These are phyloP conservation scores for Eucalyptus regnans DNA, from an alignment of 345 rosid species.

Conservation along the genomic window DNA sequence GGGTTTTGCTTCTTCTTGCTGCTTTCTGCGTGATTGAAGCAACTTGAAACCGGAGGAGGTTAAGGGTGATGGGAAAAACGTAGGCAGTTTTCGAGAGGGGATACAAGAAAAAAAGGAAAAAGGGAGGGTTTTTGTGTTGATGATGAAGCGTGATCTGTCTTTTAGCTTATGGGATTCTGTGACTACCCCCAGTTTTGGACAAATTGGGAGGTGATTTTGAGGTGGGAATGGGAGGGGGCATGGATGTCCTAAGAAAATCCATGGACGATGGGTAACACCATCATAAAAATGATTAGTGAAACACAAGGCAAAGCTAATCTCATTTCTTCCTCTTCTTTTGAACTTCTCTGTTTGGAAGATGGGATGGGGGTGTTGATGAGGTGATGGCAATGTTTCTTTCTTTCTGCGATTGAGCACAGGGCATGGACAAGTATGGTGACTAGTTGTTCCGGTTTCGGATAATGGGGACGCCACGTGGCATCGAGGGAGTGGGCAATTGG, in stretches of 20 bases:
- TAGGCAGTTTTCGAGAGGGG: neutral
- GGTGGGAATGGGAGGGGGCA: neutral
- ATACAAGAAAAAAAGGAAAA: neutral
- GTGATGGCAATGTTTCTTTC: neutral
- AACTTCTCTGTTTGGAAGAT: neutral
- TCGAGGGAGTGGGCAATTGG: conserved; percentile 5
- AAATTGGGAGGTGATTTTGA: neutral
- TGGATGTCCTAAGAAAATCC: neutral
- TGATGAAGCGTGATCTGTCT: neutral
- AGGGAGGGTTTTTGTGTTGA: neutral
- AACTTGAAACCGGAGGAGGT: neutral
- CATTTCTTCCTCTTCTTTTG: neutral
- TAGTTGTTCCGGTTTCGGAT: conserved; percentile 18
- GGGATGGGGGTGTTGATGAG: neutral
- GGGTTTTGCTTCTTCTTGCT: neutral
- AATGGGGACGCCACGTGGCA: conserved; percentile 43
- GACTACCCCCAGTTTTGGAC: conserved; percentile 1
- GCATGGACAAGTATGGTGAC: neutral
- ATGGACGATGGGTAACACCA: neutral
- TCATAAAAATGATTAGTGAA: neutral
- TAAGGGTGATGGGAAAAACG: conserved; percentile 3
- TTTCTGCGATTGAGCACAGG: neutral
- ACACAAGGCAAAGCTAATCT: neutral
- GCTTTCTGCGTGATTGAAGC: neutral
- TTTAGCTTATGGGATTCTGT: neutral